Base-by-base conservation (phyloP, 2,329 filamentous ascomycete species). In the Penicillium griseofulvum region DNA sequence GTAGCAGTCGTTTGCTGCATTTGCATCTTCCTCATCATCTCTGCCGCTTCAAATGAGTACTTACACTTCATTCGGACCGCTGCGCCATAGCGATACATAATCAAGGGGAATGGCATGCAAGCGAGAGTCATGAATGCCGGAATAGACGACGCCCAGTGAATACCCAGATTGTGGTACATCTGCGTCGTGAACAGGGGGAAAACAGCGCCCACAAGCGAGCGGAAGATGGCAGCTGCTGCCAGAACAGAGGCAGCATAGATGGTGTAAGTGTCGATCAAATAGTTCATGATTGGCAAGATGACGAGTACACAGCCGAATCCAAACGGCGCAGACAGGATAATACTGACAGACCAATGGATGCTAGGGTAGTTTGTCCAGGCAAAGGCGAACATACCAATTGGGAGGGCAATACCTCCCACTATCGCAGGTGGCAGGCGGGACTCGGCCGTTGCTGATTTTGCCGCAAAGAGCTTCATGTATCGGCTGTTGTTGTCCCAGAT, bases 361-460 rank as follows among this genome's bases (percentile, higher is more conserved):
- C 70, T 70, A 0, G 78, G 75, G 16, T 73, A 79, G 57, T 83
- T 84, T 0, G 86, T 87, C 86, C 85, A 88, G 2, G 85, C 86
- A 62, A 88, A 87, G 78, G 82, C 83, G 76, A 89, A 87, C n/a
- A 89, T 74, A 6, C 85, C 83, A 19, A 85, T 65, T 1, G 87
- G 87, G 4, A 90, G 74, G 2, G 81, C 74, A 16, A 88, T 68
- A 16, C 81, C 82, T 7, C 87, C 88, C 29, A 88, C 66, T 58
- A 89, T 37, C 17, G 36, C 36, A 80, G 43, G 81, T 80, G 6
- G 82, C 79, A 0, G 83, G 81, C 36, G 36, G 10, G 36, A 19
- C 4, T 37, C 36, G 36, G 36, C 9, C 4, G 10, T 37, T 19
- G n/a, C 36, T 5, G 36, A 37, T 37, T 37, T 37, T 11, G 36